Conservation (phyloP, 352 stramenopile species). For the Phytophthora cryptogea region DNA sequence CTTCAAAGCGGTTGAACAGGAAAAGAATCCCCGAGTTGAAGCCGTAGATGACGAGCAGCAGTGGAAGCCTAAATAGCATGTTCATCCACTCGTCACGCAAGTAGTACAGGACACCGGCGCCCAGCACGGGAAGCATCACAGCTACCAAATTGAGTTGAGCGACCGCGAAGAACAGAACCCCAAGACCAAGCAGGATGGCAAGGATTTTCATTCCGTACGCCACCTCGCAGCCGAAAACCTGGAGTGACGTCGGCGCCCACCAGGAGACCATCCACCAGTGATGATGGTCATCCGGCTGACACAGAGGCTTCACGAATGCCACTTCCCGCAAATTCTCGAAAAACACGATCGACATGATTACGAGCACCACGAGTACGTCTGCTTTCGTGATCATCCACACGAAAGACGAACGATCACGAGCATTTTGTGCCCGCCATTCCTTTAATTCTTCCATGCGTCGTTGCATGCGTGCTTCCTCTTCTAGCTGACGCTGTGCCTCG, state of each 20-base stretch:
- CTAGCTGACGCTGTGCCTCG: conserved; percentile 49
- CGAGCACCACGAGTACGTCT: conserved; percentile 70
- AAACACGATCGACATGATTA: conserved; percentile 80
- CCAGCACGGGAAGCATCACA: conserved; percentile 52
- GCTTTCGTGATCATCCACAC: conserved; percentile 73
- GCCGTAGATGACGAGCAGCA: conserved; percentile 69
- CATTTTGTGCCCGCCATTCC: conserved; percentile 39
- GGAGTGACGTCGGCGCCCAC: conserved; percentile 59
- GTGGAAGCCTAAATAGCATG: conserved; percentile 74
- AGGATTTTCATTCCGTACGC: conserved; percentile 74
- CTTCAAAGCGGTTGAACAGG: conserved; percentile 49
- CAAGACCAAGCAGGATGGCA: conserved; percentile 45
- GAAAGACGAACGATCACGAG: conserved; percentile 42
- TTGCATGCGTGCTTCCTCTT: conserved; percentile 46
- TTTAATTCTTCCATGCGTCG: conserved; percentile 42
- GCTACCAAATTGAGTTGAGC: conserved; percentile 70
- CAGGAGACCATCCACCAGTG: conserved; percentile 62
- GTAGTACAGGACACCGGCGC: conserved; percentile 59
- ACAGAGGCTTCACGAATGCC: conserved; percentile 65
- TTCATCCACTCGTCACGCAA: conserved; percentile 80
- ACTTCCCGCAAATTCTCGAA: conserved; percentile 71
- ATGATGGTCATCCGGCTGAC: conserved; percentile 45
- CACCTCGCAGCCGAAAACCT: conserved; percentile 70
- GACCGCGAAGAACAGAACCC: conserved; percentile 57
- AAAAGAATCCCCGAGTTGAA: conserved; percentile 72